Conservation (phyloP, 352 stramenopile genomes). For the Phytopythium mirpurense region DNA sequence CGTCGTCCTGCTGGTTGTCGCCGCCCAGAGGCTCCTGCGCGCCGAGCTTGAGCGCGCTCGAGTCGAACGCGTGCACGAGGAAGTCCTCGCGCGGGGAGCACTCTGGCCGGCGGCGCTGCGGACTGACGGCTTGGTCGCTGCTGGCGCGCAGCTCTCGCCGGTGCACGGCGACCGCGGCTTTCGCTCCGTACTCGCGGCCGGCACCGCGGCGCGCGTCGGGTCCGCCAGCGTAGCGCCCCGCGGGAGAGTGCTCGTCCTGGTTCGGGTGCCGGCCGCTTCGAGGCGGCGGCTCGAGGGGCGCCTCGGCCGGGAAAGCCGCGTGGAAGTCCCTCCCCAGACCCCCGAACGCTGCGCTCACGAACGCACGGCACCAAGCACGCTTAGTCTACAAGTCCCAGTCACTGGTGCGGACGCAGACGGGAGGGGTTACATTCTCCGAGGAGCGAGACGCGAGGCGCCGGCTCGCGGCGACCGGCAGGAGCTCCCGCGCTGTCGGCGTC, state of each 20-base stretch:
- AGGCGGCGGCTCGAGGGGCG: too few relatives aligned
- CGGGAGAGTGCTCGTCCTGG: not conserved
- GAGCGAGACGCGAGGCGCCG: too few relatives aligned
- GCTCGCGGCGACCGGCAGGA: too few relatives aligned
- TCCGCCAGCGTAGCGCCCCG: not conserved
- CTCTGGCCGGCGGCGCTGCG: slow-evolving; percentile 19
- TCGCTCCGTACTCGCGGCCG: not conserved
- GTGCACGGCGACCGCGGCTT: not conserved
- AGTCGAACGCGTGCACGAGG: slow-evolving; percentile 66
- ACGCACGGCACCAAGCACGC: too few relatives aligned
- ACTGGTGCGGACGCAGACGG: too few relatives aligned
- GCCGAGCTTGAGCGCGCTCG: slow-evolving; percentile 42
- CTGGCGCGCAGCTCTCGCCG: not conserved
- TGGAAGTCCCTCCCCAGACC: not conserved
- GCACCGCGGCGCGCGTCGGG: not conserved
- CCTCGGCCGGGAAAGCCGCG: too few relatives aligned
- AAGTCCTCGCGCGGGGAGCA: slow-evolving; percentile 63
- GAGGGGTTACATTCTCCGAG: too few relatives aligned
- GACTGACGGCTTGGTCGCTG: not conserved
- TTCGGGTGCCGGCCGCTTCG: not conserved
- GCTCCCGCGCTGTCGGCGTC: too few relatives aligned
- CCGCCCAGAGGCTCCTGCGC: not conserved
- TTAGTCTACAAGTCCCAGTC: too few relatives aligned
- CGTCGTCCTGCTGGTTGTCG: slow-evolving; percentile 1
- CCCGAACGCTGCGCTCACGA: not conserved